These are phyloP conservation scores for Phyllosticta citribraziliensis DNA, from an alignment of 2,329 filamentous ascomycete species.

Conservation along the genomic window DNA sequence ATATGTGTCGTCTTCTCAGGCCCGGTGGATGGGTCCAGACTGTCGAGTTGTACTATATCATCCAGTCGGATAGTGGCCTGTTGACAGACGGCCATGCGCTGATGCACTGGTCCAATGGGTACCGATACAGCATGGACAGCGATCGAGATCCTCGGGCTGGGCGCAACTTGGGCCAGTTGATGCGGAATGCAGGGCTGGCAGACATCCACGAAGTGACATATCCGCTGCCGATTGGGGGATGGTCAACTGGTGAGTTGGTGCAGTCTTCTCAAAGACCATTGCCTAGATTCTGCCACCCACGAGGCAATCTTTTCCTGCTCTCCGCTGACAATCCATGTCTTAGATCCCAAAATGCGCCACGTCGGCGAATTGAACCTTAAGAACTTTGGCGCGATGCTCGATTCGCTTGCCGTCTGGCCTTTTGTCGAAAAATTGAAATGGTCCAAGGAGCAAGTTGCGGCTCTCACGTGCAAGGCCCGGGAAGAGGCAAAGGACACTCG, in stretches of 20 bases:
- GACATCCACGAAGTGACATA: constrained; percentile 22
- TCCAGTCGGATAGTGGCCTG: constrained; percentile 78
- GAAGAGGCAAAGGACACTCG: constrained; percentile 20
- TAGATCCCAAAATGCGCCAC: constrained; percentile 21
- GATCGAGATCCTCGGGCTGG: constrained; percentile 27
- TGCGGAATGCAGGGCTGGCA: constrained; percentile 22
- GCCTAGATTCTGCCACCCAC: background rate
- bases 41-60: constrained; percentile 77
- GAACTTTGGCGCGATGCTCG: constrained; percentile 25
- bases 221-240: constrained; percentile 28
- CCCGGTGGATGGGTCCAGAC: constrained; percentile 80
- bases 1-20: constrained; percentile 62
- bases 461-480: constrained; percentile 21
- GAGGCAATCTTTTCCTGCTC: background rate
- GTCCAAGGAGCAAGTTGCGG: constrained; percentile 21
- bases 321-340: background rate
- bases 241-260: constrained; percentile 23
- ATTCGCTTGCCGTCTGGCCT: constrained; percentile 28
- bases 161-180: constrained; percentile 19
- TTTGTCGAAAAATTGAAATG: constrained; percentile 24
- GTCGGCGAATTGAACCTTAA: constrained; percentile 22
- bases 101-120: constrained; percentile 26
- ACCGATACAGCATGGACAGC: constrained; percentile 24
- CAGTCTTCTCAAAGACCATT: background rate
- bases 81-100: constrained; percentile 44